These are phyloP conservation scores for Bipolaris gigantea DNA, from an alignment of 2,329 filamentous ascomycete genomes.

Conservation along the genomic window DNA sequence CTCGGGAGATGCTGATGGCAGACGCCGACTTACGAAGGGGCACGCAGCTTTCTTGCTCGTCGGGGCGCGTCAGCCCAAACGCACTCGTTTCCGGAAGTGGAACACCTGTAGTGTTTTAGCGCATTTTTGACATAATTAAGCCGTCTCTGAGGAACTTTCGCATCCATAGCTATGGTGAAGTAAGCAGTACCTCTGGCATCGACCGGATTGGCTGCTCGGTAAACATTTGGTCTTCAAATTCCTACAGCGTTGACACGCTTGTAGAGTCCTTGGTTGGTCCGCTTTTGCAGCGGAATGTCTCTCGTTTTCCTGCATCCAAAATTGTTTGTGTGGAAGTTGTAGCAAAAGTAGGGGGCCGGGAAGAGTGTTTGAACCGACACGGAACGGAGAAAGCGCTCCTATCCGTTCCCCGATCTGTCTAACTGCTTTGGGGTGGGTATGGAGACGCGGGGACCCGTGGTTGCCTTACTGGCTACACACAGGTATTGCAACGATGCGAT, in stretches of 20 bases:
- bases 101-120: slow-evolving; percentile 26
- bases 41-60: slow-evolving; percentile 29
- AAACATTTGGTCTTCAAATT: slow-evolving; percentile 40
- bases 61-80: slow-evolving; percentile 38
- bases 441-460: not conserved
- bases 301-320: slow-evolving; percentile 32
- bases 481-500: not conserved
- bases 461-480: not conserved
- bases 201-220: slow-evolving; percentile 32
- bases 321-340: not conserved
- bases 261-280: slow-evolving; percentile 24
- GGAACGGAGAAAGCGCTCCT: slow-evolving; percentile 12
- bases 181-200: slow-evolving; percentile 34
- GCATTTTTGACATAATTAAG: not conserved
- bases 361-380: not conserved
- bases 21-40: slow-evolving; percentile 35
- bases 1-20: not conserved
- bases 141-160: not conserved
- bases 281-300: slow-evolving; percentile 17
- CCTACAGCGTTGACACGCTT: slow-evolving; percentile 42
- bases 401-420: slow-evolving; percentile 8
- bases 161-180: not conserved
- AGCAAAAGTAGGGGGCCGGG: not conserved
- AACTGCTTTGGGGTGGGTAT: not conserved
- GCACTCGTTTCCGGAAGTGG: slow-evolving; percentile 31